Evolutionary conservation across 208 protist genomes (phyloP).

Genomic region (Phytomonas sp.): DNA sequence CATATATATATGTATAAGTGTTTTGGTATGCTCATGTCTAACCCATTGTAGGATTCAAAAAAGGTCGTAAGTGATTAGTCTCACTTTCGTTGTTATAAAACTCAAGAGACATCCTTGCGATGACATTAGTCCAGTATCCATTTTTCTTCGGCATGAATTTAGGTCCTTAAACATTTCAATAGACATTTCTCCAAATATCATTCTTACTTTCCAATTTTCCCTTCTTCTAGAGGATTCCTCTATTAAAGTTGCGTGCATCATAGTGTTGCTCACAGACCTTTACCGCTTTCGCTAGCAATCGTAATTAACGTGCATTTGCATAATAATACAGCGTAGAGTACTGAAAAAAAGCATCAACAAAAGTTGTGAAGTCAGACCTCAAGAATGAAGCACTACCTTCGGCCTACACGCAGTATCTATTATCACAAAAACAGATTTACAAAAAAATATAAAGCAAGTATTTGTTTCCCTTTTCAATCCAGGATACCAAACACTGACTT

Average conservation of each 20-base stretch:
- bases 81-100: too few species aligned
- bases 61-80: background rate
- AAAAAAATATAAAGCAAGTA: background rate
- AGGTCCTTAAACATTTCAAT: background rate
- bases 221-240: background rate
- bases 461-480: background rate
- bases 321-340: background rate
- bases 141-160: background rate
- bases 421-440: background rate
- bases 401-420: background rate
- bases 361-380: background rate
- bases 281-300: background rate
- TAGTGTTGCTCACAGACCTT: background rate
- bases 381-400: background rate
- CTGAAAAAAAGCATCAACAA: background rate
- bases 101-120: too few species aligned
- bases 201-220: background rate
- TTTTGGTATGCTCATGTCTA: background rate
- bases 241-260: background rate
- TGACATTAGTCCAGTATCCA: background rate
- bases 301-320: background rate
- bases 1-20: conserved; percentile 4
- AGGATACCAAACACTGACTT: background rate
- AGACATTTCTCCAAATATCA: conserved; percentile 7
- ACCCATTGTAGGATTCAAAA: background rate